A percentile compares a stretch with the other conserved stretches of the same genome.
Conservation (phyloP, 371 early-diverging fungal species). For the Apophysomyces elegans region DNA sequence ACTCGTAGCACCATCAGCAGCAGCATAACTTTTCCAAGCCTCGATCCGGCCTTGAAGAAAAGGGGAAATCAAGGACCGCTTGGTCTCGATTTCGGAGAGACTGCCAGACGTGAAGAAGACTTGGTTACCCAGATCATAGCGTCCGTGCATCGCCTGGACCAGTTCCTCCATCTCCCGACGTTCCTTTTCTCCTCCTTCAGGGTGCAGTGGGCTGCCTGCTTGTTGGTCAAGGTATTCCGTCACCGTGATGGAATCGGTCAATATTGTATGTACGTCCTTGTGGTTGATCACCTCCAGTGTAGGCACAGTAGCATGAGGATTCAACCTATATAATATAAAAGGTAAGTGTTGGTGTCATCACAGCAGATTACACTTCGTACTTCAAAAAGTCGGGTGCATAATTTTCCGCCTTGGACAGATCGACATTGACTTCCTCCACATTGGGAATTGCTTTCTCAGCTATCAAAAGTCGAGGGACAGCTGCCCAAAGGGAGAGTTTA, state of each 20-base stretch:
- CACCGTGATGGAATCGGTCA: constrained; percentile 28
- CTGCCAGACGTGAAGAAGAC: constrained; percentile 39
- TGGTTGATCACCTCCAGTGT: constrained; percentile 27
- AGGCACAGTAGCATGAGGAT: constrained; percentile 42
- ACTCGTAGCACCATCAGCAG: constrained; percentile 18
- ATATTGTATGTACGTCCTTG: constrained; percentile 2
- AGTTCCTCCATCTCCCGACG: constrained; percentile 19
- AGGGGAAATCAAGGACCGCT: constrained; percentile 25
- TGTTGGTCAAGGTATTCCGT: constrained; percentile 29
- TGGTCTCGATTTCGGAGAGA: constrained; percentile 27
- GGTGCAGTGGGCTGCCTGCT: constrained; percentile 14
- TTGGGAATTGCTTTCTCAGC: constrained; percentile 28
- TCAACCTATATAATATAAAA: constrained; percentile 14
- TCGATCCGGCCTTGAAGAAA: constrained; percentile 37
- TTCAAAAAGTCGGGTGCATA: constrained; percentile 35
- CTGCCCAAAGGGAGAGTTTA: constrained; percentile 40
- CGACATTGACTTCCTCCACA: constrained; percentile 32
- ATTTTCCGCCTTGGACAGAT: constrained; percentile 44
- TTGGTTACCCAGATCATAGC: constrained; percentile 37
- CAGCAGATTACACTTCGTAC: not conserved
- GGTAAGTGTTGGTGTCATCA: not conserved
- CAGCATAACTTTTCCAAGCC: constrained; percentile 28
- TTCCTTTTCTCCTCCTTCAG: constrained; percentile 7
- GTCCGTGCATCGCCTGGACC: constrained; percentile 33
- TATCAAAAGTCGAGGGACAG: constrained; percentile 35